These are phyloP conservation scores for Tuber borchii DNA, from an alignment of 495 filamentous ascomycete species.

Conservation along the genomic window DNA sequence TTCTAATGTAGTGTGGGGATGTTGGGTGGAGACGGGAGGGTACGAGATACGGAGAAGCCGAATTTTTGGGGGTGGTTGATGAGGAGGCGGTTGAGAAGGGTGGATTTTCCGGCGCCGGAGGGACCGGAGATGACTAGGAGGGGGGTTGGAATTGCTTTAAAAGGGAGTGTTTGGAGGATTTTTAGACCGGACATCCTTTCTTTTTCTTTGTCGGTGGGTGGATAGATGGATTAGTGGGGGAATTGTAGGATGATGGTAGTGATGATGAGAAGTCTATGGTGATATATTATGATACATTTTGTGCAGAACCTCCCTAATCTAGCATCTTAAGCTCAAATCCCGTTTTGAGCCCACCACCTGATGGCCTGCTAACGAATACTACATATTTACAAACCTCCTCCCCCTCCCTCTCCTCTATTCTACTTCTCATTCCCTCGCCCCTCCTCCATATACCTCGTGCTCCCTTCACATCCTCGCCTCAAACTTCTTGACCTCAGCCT, in stretches of 20 bases:
- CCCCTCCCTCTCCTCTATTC: neutral
- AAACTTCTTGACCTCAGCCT: slow-evolving; percentile 63
- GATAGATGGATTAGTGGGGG: neutral
- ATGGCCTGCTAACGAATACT: neutral
- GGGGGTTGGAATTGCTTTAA: slow-evolving; percentile 32
- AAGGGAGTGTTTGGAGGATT: neutral
- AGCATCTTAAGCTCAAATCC: neutral
- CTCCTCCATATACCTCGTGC: neutral
- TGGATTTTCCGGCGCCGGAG: slow-evolving; percentile 78
- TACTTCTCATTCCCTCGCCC: neutral
- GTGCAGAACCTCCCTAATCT: neutral
- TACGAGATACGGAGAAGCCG: slow-evolving; percentile 66
- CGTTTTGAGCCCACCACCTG: neutral
- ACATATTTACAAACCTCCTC: neutral
- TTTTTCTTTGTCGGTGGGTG: neutral
- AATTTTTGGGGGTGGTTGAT: slow-evolving; percentile 64
- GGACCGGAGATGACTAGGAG: slow-evolving; percentile 86
- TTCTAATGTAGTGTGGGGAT: neutral
- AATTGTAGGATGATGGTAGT: neutral
- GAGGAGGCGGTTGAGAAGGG: slow-evolving; percentile 68
- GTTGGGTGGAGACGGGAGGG: neutral
- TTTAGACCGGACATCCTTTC: neutral
- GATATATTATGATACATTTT: neutral
- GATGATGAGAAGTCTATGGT: neutral
- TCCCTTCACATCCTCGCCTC: slow-evolving; percentile 19